A percentile compares a stretch with the other conserved stretches of the same genome.
Conservation (phyloP, 768 basidiomycete genomes). For the Amanita phalloides region DNA sequence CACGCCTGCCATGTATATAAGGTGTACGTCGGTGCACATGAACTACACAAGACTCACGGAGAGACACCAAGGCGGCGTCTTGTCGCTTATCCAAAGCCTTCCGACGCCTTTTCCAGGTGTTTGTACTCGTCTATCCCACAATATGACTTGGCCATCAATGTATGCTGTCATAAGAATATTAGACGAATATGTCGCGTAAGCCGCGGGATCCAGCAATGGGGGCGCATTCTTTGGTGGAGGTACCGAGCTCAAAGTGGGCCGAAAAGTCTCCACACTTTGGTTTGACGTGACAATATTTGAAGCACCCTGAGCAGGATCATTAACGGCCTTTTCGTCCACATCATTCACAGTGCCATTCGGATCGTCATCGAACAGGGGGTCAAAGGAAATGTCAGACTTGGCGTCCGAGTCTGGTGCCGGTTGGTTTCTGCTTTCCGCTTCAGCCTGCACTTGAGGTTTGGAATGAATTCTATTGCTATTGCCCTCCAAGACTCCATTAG, state of each 20-base stretch:
- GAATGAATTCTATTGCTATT: background rate
- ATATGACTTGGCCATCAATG: conserved; percentile 84
- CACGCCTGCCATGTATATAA: conserved; percentile 51
- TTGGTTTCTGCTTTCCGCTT: conserved; percentile 9
- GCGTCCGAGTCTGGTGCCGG: conserved; percentile 36
- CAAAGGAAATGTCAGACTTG: conserved; percentile 73
- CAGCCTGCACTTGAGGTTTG: conserved; percentile 5
- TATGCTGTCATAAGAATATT: conserved; percentile 83
- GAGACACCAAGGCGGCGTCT: conserved; percentile 92
- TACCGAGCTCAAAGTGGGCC: conserved; percentile 23
- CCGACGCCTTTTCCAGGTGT: conserved; percentile 64
- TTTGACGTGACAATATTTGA: conserved; percentile 4
- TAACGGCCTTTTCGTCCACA: conserved; percentile 10
- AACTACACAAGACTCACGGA: conserved; percentile 46
- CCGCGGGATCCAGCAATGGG: conserved; percentile 52
- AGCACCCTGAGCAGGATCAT: conserved; percentile 6
- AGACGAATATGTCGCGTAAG: conserved; percentile 58
- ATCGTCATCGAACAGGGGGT: conserved; percentile 87
- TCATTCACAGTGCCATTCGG: conserved; percentile 48
- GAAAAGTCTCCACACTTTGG: conserved; percentile 14
- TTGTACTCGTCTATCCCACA: conserved; percentile 81
- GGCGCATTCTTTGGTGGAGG: conserved; percentile 67
- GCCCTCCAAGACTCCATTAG: background rate
- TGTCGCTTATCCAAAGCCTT: conserved; percentile 80
- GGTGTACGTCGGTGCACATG: background rate